Conservation (phyloP, 306 rosid species). For the Prunus mume region DNA sequence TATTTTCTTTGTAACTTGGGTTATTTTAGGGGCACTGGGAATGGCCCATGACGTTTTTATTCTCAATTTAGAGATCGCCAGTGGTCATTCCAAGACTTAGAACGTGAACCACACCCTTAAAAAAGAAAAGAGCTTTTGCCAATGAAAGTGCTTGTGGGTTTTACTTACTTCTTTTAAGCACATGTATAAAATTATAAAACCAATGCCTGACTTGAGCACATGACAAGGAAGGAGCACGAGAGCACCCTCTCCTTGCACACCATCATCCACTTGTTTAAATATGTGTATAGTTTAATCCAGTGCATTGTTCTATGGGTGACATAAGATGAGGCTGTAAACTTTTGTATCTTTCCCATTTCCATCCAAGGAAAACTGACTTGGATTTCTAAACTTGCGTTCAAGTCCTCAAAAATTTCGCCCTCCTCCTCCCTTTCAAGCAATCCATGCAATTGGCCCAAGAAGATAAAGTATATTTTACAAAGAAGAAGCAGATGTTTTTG, state of each 20-base stretch:
- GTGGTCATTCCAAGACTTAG: too few relatives aligned
- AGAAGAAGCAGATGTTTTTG: not conserved
- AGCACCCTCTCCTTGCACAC: not conserved
- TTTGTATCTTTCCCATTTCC: not conserved
- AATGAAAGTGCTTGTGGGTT: not conserved
- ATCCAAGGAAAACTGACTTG: slow-evolving; percentile 1
- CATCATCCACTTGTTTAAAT: not conserved
- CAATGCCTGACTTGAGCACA: slow-evolving; percentile 10
- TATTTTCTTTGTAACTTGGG: not conserved
- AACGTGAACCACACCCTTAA: not conserved
- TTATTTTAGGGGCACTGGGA: not conserved
- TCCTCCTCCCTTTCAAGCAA: slow-evolving; percentile 23
- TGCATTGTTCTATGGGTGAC: not conserved
- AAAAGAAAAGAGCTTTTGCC: too few relatives aligned
- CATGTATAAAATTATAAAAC: not conserved
- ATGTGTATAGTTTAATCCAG: slow-evolving; percentile 1
- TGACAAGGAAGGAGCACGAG: not conserved
- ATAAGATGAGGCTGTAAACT: not conserved
- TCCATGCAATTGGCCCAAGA: slow-evolving; percentile 31
- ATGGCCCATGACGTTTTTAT: not conserved
- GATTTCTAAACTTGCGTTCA: slow-evolving; percentile 25
- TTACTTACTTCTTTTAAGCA: not conserved
- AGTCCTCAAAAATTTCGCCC: slow-evolving; percentile 12
- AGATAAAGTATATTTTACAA: slow-evolving; percentile 14
- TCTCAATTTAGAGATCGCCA: not conserved